phyloP scores from a whole-genome alignment of 164 flowering plant species.

The Santalum album region DNA sequence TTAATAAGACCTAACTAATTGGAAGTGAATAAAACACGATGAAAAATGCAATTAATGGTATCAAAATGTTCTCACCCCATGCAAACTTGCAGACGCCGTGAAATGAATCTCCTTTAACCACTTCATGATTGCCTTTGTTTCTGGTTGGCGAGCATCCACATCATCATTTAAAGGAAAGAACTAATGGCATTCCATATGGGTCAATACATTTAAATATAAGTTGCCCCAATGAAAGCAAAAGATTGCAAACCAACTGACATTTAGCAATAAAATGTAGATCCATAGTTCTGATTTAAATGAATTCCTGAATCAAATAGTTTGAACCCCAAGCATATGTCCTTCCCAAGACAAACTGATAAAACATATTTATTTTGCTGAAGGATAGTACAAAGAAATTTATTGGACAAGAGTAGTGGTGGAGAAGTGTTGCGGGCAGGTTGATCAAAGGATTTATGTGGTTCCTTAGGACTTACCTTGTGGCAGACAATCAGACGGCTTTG shows the following conservation, averaged over 20 bases:
- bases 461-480: too few species aligned
- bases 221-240: slow-evolving; percentile 4
- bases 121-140: slow-evolving; percentile 86
- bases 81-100: slow-evolving; percentile 91
- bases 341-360: too few species aligned
- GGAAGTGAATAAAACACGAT: too few species aligned
- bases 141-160: slow-evolving; percentile 61
- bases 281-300: not conserved
- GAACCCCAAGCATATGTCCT: not conserved
- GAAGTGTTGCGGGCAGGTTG: too few species aligned
- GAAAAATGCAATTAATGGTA: not conserved
- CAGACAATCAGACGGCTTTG: too few species aligned
- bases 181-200: slow-evolving; percentile 36
- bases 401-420: too few species aligned
- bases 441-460: too few species aligned
- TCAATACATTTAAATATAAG: slow-evolving; percentile 1
- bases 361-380: too few species aligned
- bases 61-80: slow-evolving; percentile 56
- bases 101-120: slow-evolving; percentile 69
- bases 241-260: not conserved
- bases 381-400: too few species aligned
- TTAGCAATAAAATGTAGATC: not conserved
- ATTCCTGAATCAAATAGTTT: too few species aligned
- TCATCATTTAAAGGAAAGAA: slow-evolving; percentile 67
- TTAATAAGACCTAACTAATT: too few species aligned